A percentile compares a stretch with the other conserved stretches of the same genome.
Conservation (phyloP, 192 early-diverging fungal species). For the Backusella mclennaniae region DNA sequence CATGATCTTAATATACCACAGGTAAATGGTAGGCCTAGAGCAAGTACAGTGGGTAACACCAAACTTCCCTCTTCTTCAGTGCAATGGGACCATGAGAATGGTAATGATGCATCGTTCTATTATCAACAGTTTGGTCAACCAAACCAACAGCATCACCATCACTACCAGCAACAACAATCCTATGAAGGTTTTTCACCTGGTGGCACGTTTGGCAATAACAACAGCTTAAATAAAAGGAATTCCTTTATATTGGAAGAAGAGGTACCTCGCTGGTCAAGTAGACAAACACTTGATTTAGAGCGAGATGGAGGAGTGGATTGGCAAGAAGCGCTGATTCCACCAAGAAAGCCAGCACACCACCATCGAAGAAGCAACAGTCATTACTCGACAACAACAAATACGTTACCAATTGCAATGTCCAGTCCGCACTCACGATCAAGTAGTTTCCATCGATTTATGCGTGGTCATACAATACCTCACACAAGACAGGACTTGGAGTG, state of each 20-base stretch:
- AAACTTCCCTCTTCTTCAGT: conserved; percentile 22
- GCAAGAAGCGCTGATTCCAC: background rate
- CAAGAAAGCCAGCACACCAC: background rate
- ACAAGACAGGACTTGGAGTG: conserved; percentile 35
- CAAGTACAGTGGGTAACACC: conserved; percentile 43
- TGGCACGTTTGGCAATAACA: background rate
- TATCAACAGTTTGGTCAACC: conserved; percentile 10
- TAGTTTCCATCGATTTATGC: conserved; percentile 34
- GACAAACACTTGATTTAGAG: conserved; percentile 15
- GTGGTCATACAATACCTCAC: conserved; percentile 23
- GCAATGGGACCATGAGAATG: conserved; percentile 26
- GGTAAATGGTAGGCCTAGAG: conserved; percentile 34
- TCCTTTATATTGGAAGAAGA: background rate
- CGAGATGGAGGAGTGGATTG: conserved; percentile 18
- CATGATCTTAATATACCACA: background rate
- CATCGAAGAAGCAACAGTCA: background rate
- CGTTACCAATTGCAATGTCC: background rate
- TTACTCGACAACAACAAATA: background rate
- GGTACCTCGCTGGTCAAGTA: background rate
- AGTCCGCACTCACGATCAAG: conserved; percentile 11
- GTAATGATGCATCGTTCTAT: background rate
- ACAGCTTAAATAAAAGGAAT: too few relatives aligned
- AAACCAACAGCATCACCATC: background rate
- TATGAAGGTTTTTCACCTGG: background rate
- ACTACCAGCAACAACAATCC: background rate